A percentile compares a stretch with the other conserved stretches of the same genome.
Evolutionary conservation across 1,139 yeast species (phyloP).

Genomic region (Suhomyces yuchorum): DNA sequence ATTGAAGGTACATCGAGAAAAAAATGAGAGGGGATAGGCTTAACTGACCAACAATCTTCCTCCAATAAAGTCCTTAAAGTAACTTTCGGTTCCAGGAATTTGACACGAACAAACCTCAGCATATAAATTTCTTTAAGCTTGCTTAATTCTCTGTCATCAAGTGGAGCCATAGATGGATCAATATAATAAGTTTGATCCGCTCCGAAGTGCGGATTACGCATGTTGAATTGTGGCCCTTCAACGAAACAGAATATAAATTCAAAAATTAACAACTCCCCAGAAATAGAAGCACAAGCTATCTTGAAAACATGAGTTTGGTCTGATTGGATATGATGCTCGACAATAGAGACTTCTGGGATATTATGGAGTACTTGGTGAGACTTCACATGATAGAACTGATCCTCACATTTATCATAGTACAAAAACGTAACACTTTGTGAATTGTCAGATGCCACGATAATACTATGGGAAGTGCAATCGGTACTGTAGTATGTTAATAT

Average conservation of each 20-base stretch:
- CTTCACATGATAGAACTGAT: slow-evolving; percentile 34
- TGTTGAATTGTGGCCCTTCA: slow-evolving; percentile 33
- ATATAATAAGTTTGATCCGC: slow-evolving; percentile 26
- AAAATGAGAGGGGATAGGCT: slow-evolving; percentile 37
- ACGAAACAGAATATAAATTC: slow-evolving; percentile 31
- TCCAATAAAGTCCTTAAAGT: slow-evolving; percentile 35
- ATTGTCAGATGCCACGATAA: slow-evolving; percentile 61
- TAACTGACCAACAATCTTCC: slow-evolving; percentile 61
- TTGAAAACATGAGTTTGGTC: slow-evolving; percentile 24
- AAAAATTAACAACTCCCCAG: slow-evolving; percentile 50
- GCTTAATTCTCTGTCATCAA: slow-evolving; percentile 24
- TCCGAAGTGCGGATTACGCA: slow-evolving; percentile 21
- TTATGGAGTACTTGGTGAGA: slow-evolving; percentile 55
- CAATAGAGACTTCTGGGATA: slow-evolving; percentile 57
- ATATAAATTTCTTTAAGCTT: slow-evolving; percentile 12
- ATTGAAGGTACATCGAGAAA: slow-evolving; percentile 55
- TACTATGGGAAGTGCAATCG: slow-evolving; percentile 29
- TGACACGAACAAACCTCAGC: slow-evolving; percentile 26
- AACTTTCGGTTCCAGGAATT: slow-evolving; percentile 30
- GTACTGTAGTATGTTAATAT: slow-evolving; percentile 24
- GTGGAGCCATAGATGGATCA: slow-evolving; percentile 32
- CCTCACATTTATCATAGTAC: slow-evolving; percentile 31
- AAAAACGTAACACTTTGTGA: slow-evolving; percentile 49
- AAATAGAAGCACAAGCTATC: slow-evolving; percentile 48
- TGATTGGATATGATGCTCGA: slow-evolving; percentile 24